Evolutionary conservation across 1,284 basidiomycete genomes (phyloP).

Genomic region (Hemileia vastatrix): DNA sequence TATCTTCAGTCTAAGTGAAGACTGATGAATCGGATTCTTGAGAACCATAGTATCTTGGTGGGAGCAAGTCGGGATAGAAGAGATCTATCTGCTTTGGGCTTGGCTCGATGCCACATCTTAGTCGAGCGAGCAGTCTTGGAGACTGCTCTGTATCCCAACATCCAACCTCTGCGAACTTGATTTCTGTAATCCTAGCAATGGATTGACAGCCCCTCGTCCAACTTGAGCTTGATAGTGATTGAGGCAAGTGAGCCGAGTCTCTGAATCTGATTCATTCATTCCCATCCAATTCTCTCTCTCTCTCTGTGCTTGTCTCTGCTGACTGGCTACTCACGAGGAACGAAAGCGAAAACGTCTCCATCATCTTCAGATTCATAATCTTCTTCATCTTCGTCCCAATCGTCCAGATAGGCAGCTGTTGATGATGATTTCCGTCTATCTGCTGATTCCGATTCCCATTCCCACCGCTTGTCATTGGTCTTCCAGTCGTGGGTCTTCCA

Average conservation of each 20-base stretch:
- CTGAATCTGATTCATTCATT: neutral
- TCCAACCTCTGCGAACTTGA: no score
- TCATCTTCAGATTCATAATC: constrained; percentile 38
- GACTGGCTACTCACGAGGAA: constrained; percentile 28
- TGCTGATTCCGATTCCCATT: neutral
- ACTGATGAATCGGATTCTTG: no score
- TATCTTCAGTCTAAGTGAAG: no score
- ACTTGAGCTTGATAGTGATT: no score
- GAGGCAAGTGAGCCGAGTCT: no score
- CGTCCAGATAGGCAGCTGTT: constrained; percentile 5
- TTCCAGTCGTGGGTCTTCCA: neutral
- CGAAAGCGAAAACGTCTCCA: constrained; percentile 41
- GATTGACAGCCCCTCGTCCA: no score
- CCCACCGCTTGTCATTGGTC: neutral
- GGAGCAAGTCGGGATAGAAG: neutral
- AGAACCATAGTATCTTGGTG: no score
- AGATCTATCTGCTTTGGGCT: neutral
- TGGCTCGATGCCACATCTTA: neutral
- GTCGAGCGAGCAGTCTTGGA: no score
- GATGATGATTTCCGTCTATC: neutral
- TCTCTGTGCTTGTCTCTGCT: neutral
- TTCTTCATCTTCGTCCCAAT: constrained; percentile 32
- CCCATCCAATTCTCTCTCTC: neutral
- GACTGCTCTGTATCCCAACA: no score
- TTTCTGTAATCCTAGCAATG: no score